Conservation (phyloP, 768 basidiomycete genomes). For the Mycena albidolilacea region DNA sequence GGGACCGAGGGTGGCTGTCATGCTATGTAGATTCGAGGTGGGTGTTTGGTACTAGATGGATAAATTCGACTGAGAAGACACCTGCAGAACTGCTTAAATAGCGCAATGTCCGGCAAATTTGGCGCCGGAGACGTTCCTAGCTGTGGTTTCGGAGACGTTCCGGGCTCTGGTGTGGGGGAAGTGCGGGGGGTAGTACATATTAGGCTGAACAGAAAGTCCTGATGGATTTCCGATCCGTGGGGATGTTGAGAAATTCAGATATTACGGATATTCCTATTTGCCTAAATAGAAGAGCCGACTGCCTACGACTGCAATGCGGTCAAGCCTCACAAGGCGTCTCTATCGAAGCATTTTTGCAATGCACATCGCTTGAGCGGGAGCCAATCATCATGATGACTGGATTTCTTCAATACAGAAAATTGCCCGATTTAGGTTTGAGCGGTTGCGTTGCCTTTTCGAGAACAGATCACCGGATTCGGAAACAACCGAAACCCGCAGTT, state of each 20-base stretch:
- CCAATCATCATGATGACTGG: neutral
- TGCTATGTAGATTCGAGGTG: neutral
- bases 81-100: too few relatives aligned
- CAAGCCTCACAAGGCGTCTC: neutral
- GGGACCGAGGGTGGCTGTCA: constrained; percentile 12
- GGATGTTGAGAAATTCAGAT: too few relatives aligned
- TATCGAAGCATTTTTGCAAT: neutral
- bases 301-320: neutral
- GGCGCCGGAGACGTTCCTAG: too few relatives aligned
- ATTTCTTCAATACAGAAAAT: neutral
- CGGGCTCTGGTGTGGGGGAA: neutral
- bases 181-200: neutral
- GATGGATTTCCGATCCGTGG: neutral
- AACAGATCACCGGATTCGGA: too few relatives aligned
- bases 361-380: too few relatives aligned
- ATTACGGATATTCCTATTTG: neutral
- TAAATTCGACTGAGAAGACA: too few relatives aligned
- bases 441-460: neutral
- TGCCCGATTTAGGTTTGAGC: neutral
- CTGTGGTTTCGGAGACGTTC: too few relatives aligned
- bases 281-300: constrained; percentile 1
- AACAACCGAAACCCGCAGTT: too few relatives aligned
- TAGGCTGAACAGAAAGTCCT: neutral
- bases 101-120: neutral
- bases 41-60: neutral